Evolutionary conservation across 1,139 yeast genomes (phyloP).

Genomic region (Candida anutae): DNA sequence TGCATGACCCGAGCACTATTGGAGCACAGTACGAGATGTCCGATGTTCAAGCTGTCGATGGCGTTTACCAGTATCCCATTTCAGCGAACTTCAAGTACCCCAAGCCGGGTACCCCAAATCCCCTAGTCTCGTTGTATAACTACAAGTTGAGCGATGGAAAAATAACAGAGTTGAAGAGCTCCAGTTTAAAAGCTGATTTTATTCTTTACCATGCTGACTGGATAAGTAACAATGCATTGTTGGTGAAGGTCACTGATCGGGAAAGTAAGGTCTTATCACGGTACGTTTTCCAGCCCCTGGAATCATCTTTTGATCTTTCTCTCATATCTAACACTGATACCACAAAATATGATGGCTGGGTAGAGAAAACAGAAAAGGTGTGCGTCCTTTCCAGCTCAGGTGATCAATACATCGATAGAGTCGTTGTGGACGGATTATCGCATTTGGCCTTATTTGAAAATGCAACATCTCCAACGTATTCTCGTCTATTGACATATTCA

Average conservation of each 20-base stretch:
- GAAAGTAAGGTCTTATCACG: conserved; percentile 56
- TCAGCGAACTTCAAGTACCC: conserved; percentile 61
- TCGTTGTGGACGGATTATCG: conserved; percentile 55
- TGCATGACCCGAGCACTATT: conserved; percentile 28
- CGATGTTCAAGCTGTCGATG: conserved; percentile 9
- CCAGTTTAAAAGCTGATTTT: conserved; percentile 38
- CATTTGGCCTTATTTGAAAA: conserved; percentile 65
- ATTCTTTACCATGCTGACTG: conserved; percentile 68
- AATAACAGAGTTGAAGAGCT: conserved; percentile 11
- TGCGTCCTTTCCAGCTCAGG: conserved; percentile 22
- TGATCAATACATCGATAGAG: conserved; percentile 66
- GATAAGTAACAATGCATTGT: conserved; percentile 48
- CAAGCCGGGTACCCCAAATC: conserved; percentile 77
- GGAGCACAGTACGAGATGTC: conserved; percentile 17
- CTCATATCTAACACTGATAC: conserved; percentile 26
- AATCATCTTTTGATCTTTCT: conserved; percentile 8
- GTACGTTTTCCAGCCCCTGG: conserved; percentile 40
- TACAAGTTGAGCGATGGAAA: conserved; percentile 27
- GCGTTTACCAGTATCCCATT: conserved; percentile 49
- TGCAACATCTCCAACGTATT: conserved; percentile 36
- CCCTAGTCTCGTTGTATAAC: conserved; percentile 43
- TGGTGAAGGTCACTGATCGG: conserved; percentile 67
- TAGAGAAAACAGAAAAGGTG: conserved; percentile 34
- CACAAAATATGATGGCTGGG: conserved; percentile 47
- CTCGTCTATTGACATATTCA: conserved; percentile 39